phyloP scores from a whole-genome alignment of 192 early-diverging fungal species.

The Gaertneriomyces semiglobifer region DNA sequence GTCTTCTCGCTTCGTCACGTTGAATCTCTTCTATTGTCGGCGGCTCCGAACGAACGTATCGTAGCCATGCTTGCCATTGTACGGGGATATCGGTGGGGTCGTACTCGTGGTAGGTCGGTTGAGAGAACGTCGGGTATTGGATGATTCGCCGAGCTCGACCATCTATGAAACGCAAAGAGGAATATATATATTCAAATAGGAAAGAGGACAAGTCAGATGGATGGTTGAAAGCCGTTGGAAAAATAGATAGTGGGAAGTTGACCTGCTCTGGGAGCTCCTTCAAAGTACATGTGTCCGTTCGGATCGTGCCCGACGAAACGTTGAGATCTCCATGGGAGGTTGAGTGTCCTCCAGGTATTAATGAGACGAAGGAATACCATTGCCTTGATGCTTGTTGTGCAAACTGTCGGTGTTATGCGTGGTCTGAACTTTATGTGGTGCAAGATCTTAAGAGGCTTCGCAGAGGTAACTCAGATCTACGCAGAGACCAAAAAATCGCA shows the following conservation, averaged over 20 bases:
- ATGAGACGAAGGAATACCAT: not conserved
- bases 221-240: no score
- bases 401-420: no score
- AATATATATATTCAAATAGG: no score
- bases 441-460: no score
- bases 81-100: slow-evolving; percentile 37
- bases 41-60: slow-evolving; percentile 36
- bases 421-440: no score
- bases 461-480: no score
- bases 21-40: slow-evolving; percentile 36
- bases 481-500: no score
- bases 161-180: no score
- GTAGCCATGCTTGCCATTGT: slow-evolving; percentile 48
- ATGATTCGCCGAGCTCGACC: slow-evolving; percentile 28
- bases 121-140: slow-evolving; percentile 23
- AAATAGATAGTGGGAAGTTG: not conserved
- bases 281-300: slow-evolving; percentile 46
- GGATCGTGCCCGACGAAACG: slow-evolving; percentile 26
- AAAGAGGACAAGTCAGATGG: no score
- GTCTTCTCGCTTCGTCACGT: not conserved
- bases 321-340: slow-evolving; percentile 12
- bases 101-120: slow-evolving; percentile 15
- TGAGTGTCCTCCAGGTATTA: not conserved
- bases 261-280: slow-evolving; percentile 32
- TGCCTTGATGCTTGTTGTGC: not conserved